Base-by-base conservation (phyloP, 495 filamentous ascomycete species). In the Aspergillus leporis region DNA sequence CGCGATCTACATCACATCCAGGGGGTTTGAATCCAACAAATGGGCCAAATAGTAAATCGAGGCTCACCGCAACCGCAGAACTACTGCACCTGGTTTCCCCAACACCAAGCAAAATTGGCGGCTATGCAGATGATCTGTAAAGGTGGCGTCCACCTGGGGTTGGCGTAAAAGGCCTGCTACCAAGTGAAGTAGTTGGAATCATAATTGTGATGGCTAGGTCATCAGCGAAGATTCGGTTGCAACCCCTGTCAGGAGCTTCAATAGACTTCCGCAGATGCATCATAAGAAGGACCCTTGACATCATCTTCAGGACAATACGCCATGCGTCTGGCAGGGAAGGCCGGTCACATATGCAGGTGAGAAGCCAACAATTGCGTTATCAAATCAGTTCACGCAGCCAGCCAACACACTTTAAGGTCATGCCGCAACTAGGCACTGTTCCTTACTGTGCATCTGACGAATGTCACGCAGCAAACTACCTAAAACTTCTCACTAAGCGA, bases 121-220 rank as follows among this genome's bases (percentile, higher is more conserved):
- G 66, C 66, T 65, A 69, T 62, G 70, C 70, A 70, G 68, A 69
- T 70, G 67, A 66, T 65, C 55, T 57, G 56, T 56, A 56, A 64
- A 63, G 52, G 59, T 51, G 59, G 61, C 53, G 60, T 54, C 50
- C 45, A 51, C 56, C 55, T 49, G 54, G 23, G 38, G 59, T 64
- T 56, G 58, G 61, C 56, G 54, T 62, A 59, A 59, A 60, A 59
- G 54, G 55, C 48, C 23, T 60, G 31, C 55, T 63, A 51, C 58
- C 58, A 28, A 60, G 38, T 23, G 28, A 48, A 52, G 55, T 45
- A 58, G 61, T 61, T 57, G 54, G 41, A 41, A 48, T 25, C 23
- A 45, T 41, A n/a, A 60, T 40, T 50, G 41, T 40, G 59, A 59
- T 61, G 51, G 51, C 55, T 56, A 56, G 57, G 50, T 60, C 52